Conservation (phyloP, 176 grass and related monocot species). For the Poa pratensis region DNA sequence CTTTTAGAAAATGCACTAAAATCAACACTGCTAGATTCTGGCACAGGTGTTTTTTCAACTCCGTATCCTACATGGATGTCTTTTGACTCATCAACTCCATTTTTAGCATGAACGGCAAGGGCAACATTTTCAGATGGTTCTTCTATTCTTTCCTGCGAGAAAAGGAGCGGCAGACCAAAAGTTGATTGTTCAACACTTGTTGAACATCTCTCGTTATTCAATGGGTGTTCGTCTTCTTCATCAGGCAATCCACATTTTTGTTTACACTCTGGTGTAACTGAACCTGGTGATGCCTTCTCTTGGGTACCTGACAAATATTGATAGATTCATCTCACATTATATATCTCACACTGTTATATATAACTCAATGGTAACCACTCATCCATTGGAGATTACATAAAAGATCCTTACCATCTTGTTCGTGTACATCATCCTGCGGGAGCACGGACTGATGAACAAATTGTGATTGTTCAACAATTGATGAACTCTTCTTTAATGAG, state of each 20-base stretch:
- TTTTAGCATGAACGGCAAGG: conserved; percentile 7
- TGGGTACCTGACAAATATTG: conserved; percentile 37
- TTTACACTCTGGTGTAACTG: conserved; percentile 12
- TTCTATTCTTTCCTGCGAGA: conserved; percentile 20
- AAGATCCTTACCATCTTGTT: conserved; percentile 28
- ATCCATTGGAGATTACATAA: neutral
- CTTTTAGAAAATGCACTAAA: neutral
- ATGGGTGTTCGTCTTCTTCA: neutral
- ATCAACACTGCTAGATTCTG: neutral
- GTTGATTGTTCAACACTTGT: conserved; percentile 13
- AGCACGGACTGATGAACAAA: neutral
- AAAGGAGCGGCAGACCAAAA: conserved; percentile 3
- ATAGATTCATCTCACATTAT: conserved; percentile 16
- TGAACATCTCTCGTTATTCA: conserved; percentile 1
- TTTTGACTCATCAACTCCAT: conserved; percentile 26
- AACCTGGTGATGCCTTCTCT: neutral
- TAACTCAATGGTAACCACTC: neutral
- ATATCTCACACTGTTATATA: neutral
- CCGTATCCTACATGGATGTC: neutral
- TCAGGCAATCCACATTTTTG: conserved; percentile 8
- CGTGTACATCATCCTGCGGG: neutral
- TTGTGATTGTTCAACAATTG: conserved; percentile 21
- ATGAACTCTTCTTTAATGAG: conserved; percentile 7
- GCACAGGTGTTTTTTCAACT: neutral
- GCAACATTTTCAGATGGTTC: neutral